Evolutionary conservation across 139 green algal species (phyloP).

Genomic region (Tetraselmis striata): DNA sequence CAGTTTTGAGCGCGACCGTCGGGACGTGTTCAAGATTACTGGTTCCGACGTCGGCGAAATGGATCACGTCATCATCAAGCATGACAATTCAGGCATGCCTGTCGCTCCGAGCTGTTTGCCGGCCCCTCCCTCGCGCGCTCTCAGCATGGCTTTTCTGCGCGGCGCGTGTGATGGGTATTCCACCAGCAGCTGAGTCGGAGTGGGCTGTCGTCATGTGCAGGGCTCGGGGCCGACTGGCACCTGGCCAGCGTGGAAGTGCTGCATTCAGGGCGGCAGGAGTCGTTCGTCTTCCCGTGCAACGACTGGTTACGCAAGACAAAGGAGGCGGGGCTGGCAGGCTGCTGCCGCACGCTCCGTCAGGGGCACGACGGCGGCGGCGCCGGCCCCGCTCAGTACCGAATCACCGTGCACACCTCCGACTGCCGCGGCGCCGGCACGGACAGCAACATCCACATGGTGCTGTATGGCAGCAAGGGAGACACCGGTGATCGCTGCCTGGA

Average conservation of each 20-base stretch:
- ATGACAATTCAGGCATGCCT: slow-evolving; percentile 29
- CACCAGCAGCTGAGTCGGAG: slow-evolving; percentile 1
- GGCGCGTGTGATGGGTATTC: too few species aligned
- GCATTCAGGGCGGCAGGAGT: slow-evolving; percentile 14
- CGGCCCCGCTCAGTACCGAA: slow-evolving; percentile 12
- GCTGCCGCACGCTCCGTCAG: background rate
- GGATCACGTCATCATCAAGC: slow-evolving; percentile 27
- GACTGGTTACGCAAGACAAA: slow-evolving; percentile 30
- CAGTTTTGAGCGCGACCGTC: slow-evolving; percentile 31
- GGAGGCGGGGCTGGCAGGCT: slow-evolving; percentile 13
- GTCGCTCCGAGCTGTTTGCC: too few species aligned
- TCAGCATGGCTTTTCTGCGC: slow-evolving; percentile 22
- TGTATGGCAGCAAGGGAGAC: slow-evolving; percentile 18
- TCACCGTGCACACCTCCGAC: slow-evolving; percentile 21
- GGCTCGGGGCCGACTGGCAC: slow-evolving; percentile 14
- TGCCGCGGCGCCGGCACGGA: slow-evolving; percentile 36
- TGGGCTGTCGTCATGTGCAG: background rate
- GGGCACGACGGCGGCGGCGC: background rate
- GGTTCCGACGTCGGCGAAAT: slow-evolving; percentile 35
- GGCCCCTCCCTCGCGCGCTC: too few species aligned
- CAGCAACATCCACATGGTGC: slow-evolving; percentile 23
- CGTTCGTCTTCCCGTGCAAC: slow-evolving; percentile 40
- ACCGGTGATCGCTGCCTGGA: slow-evolving; percentile 16
- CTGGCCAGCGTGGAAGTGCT: background rate
- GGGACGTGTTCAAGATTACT: slow-evolving; percentile 29